Base-by-base conservation (phyloP, 306 rosid genomes). In the Gynostemma pentaphyllum region DNA sequence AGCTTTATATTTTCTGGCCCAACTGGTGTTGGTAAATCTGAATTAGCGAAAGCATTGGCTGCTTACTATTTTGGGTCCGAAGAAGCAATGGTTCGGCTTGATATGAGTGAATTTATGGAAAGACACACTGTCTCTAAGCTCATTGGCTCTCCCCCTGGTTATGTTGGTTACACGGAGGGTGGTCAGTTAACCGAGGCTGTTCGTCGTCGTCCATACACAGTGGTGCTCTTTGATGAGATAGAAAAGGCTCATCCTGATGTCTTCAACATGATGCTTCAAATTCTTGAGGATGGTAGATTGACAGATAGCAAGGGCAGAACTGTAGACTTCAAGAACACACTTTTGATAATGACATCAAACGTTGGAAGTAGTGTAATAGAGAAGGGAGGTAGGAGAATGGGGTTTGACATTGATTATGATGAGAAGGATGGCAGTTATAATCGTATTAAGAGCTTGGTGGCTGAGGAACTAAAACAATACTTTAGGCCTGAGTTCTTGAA, bases 221-320 rank as follows among this genome's bases (percentile, higher is more conserved):
- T 90, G 56, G 87, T 90, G 40, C 90, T 90, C 15, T 90, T 90
- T 60, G 97, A 90, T 67, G 97, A 90, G 82, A 90, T 90, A 50
- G 97, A 90, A 79, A 90, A 90, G 81, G 97, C 97, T 23, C 97
- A 90, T 67, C 97, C 97, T 2, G 97, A 90, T 64, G 94, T 90
- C 45, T 90, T 90, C 72, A 90, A 90, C 78, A 85, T 90, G 97
- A 90, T 90, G 97, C 97, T 90, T 75, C 95, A 90, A 75, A 90
- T 90, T 61, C 85, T 90, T 1, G 97, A 90, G 78, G 97, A 90
- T 66, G 97, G 97, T 39, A 85, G 97, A 68, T 78, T 90, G 72
- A 90, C 97, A 1, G 97, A 90, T 67, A 90, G 97, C 45, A 90
- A 90, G 79, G 97, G 97, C 9, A 83, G 97, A 75, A 90, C 97